These are phyloP conservation scores for Sugiyamaella floridensis DNA, from an alignment of 805 yeast species.

Conservation along the genomic window DNA sequence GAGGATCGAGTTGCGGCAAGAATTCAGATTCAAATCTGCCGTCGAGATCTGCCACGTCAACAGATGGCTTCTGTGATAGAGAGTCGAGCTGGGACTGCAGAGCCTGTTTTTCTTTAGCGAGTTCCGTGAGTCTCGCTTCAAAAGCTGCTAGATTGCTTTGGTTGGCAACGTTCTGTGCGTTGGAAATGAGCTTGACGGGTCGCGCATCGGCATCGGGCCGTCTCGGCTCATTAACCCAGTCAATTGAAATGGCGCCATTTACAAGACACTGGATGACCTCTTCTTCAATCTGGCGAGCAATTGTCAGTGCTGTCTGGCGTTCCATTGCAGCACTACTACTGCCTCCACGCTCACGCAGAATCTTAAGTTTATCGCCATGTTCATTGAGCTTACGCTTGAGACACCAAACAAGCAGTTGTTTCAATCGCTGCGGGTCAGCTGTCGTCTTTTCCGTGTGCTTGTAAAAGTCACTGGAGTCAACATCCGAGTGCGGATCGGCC, in stretches of 20 bases:
- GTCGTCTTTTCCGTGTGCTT: constrained; percentile 54
- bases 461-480: constrained; percentile 47
- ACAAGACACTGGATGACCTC: constrained; percentile 53
- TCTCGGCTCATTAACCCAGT: constrained; percentile 51
- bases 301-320: constrained; percentile 20
- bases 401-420: constrained; percentile 65
- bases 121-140: constrained; percentile 37
- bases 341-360: constrained; percentile 23
- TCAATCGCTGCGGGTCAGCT: constrained; percentile 69
- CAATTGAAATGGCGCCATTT: constrained; percentile 53
- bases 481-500: constrained; percentile 53
- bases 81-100: constrained; percentile 34
- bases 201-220: constrained; percentile 25
- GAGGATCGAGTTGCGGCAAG: constrained; percentile 3
- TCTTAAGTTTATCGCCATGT: constrained; percentile 14
- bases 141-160: constrained; percentile 41
- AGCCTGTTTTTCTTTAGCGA: constrained; percentile 41
- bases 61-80: constrained; percentile 21
- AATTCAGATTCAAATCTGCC: constrained; percentile 7
- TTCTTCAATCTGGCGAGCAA: constrained; percentile 59
- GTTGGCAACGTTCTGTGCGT: constrained; percentile 54
- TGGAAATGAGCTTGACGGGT: constrained; percentile 35
- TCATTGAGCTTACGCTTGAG: constrained; percentile 42
- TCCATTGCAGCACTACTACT: constrained; percentile 20
- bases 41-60: constrained; percentile 20